Evolutionary conservation across 202 grass and related monocot species (phyloP), one percentile per base, ranked within the genome.

Genomic region (Saccharum hybrid): DNA sequence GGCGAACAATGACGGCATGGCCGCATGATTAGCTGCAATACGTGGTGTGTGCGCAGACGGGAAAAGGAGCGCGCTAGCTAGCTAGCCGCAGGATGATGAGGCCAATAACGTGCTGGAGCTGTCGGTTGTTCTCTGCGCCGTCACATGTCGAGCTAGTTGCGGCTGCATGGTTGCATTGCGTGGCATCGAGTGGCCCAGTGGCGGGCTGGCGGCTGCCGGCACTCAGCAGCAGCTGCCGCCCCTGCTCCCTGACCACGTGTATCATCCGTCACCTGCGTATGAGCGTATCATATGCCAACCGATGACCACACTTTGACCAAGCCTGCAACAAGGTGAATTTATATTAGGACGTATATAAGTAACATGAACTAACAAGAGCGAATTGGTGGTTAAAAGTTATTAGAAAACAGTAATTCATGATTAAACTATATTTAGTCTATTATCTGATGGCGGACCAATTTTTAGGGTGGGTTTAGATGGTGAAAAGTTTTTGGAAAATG

Each of bases 111-210:
- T 90, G 94, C 90, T 89, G 83, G 88, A 82, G 73, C 83, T 94
- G 94, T 97, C 90, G 88, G 91, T 90, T 91, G 94, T 88, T 94
- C 80, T 87, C 78, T 82, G 73, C 83, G 75, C 77, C 89, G 80
- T 90, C 90, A 89, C 91, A 87, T 94, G 91, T 84, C 66, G 34
- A 64, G 54, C 69, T 26, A 26, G 26, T 26, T 26, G 26, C 26
- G 26, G 13, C 56, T n/a, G 54, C 13, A 14, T 15, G 13, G 45
- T 48, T 1, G 45, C 62, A 57, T 22, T 23, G 52, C 52, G 26
- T 57, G 0, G 18, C 78, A 56, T 67, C 34, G 66, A 85, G 57
- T 85, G 83, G 57, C 40, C 72, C 71, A 61, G 66, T 41, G 31
- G 39, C 68, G 18, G 16, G 52, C 18, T 22, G 21, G 8, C 51